These are phyloP conservation scores for Neurospora sp. DNA, from an alignment of 2,329 filamentous ascomycete species.

Conservation along the genomic window DNA sequence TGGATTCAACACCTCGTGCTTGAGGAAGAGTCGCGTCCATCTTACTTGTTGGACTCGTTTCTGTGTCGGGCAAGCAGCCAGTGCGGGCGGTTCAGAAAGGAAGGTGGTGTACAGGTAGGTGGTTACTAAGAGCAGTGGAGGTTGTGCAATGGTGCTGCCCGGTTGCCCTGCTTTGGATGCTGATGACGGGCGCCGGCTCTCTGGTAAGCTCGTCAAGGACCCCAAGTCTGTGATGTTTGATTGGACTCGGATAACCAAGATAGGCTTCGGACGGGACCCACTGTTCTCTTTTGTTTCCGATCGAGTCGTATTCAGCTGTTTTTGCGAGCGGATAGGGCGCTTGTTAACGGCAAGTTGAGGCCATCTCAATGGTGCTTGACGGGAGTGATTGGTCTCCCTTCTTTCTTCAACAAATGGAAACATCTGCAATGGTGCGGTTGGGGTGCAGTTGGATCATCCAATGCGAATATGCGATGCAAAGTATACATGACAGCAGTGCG, in stretches of 20 bases:
- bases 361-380: neutral
- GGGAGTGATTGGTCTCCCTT: neutral
- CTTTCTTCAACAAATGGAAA: neutral
- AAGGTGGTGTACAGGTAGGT: neutral
- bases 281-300: neutral
- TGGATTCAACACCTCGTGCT: neutral
- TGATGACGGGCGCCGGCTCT: neutral
- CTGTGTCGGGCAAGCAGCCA: neutral
- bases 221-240: neutral
- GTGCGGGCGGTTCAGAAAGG: neutral
- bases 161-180: neutral
- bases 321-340: neutral
- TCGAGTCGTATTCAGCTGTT: neutral
- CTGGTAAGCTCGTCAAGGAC: neutral
- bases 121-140: neutral
- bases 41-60: neutral
- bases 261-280: neutral
- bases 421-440: neutral
- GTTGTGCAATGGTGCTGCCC: neutral
- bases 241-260: neutral
- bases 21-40: neutral
- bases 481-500: neutral
- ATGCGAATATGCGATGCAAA: neutral
- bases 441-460: neutral
- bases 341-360: neutral